Conservation (phyloP, 2,329 filamentous ascomycete species). For the Bipolaris zeicola region DNA sequence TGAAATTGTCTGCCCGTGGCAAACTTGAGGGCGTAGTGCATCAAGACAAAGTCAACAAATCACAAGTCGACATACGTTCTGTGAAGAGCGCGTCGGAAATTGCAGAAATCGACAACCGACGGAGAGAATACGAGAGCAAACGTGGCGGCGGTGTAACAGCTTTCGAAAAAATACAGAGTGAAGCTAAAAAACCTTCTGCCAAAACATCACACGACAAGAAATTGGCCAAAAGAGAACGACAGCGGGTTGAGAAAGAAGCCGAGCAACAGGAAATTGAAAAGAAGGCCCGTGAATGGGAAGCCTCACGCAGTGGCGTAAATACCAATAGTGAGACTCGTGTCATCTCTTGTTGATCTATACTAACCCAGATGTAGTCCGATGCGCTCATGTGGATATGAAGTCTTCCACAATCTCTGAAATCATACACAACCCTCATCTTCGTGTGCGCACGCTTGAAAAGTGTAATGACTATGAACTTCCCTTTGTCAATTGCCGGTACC, state of each 20-base stretch:
- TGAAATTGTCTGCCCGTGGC: slow-evolving; percentile 59
- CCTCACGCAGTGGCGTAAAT: slow-evolving; percentile 41
- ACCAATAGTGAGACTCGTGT: slow-evolving; percentile 46
- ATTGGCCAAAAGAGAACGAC: slow-evolving; percentile 46
- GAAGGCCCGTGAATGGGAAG: slow-evolving; percentile 21
- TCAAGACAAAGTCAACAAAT: slow-evolving; percentile 59
- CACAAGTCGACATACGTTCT: slow-evolving; percentile 63
- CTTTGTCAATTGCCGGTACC: slow-evolving; percentile 76
- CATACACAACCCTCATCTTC: slow-evolving; percentile 53
- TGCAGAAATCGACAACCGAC: slow-evolving; percentile 58
- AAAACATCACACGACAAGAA: slow-evolving; percentile 40
- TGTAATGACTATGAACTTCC: slow-evolving; percentile 62
- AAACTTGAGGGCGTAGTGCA: slow-evolving; percentile 76
- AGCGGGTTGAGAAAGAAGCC: slow-evolving; percentile 43
- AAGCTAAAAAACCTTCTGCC: slow-evolving; percentile 26
- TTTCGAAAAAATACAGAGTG: slow-evolving; percentile 20
- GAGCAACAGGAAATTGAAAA: slow-evolving; percentile 32
- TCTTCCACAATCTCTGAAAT: slow-evolving; percentile 52
- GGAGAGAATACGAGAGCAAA: slow-evolving; percentile 63
- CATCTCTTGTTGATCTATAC: background rate
- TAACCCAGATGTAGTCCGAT: slow-evolving; percentile 52
- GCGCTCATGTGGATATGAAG: slow-evolving; percentile 49
- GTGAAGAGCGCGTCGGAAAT: slow-evolving; percentile 16
- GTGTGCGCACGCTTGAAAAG: slow-evolving; percentile 28
- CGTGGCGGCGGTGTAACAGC: slow-evolving; percentile 18